These are phyloP conservation scores for Paraconiothyrium sp. DNA, from an alignment of 2,329 filamentous ascomycete species.

Conservation along the genomic window DNA sequence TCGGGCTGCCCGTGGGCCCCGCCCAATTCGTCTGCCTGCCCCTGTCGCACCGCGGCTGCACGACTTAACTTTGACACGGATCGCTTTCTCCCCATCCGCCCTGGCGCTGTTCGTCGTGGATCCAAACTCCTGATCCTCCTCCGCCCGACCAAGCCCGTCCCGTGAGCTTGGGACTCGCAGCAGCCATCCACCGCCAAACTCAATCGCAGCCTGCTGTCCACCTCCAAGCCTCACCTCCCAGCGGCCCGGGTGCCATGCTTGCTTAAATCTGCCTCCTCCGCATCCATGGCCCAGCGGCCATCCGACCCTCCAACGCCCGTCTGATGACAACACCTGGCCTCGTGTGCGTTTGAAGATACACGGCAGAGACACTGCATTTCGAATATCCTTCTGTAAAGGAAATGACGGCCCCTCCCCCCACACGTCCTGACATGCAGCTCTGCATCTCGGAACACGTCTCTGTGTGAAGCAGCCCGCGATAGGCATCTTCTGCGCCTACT, in stretches of 20 bases:
- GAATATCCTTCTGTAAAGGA: slow-evolving; percentile 32
- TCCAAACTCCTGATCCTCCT: slow-evolving; percentile 37
- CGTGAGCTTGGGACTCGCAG: slow-evolving; percentile 40
- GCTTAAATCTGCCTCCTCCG: slow-evolving; percentile 6
- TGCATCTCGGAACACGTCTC: slow-evolving; percentile 37
- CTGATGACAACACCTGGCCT: background rate
- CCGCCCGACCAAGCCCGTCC: slow-evolving; percentile 46
- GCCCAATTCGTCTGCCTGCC: slow-evolving; percentile 25
- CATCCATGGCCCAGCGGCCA: background rate
- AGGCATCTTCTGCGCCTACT: slow-evolving; percentile 33
- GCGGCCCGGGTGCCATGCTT: slow-evolving; percentile 11
- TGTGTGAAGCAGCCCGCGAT: slow-evolving; percentile 16
- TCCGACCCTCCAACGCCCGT: slow-evolving; percentile 12
- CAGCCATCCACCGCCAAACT: slow-evolving; percentile 30
- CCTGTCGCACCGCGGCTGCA: slow-evolving; percentile 39
- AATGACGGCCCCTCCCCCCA: slow-evolving; percentile 37
- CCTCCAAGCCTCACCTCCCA: slow-evolving; percentile 42
- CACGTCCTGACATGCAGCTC: slow-evolving; percentile 35
- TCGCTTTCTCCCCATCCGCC: slow-evolving; percentile 33
- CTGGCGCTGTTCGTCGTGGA: slow-evolving; percentile 27
- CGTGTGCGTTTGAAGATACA: slow-evolving; percentile 19
- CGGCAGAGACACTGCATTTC: slow-evolving; percentile 29
- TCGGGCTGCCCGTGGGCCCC: slow-evolving; percentile 39
- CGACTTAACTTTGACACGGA: slow-evolving; percentile 41
- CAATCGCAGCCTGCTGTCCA: slow-evolving; percentile 13